Evolutionary conservation across 2,329 filamentous ascomycete species (phyloP), one percentile per base, ranked within the genome.

Genomic region (Trichoderma aggressivum): DNA sequence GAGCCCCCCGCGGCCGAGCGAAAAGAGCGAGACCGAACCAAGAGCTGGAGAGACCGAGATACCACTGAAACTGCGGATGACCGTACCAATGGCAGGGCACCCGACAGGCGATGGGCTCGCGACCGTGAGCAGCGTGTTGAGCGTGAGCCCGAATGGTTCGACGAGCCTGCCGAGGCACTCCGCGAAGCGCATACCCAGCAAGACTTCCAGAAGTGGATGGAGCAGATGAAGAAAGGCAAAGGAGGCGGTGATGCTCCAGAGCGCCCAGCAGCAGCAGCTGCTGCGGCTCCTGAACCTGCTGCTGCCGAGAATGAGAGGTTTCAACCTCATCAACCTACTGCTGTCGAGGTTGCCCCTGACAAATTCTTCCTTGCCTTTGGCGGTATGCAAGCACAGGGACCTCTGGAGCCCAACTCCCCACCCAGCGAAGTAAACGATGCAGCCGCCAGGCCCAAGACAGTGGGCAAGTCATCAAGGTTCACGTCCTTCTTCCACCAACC

Each of bases 121-220:
- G 87, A 89, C 71, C 86, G 84, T 59, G 84, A 89, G 30, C 86
- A 86, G 39, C 87, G 88, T 71, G 82, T 87, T 74, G 94, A 97
- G 78, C 90, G 92, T 74, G 93, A 97, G 64, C 94, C 95, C 6
- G 94, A 97, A 81, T 97, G 94, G 95, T 86, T 97, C 80, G 94
- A 97, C 78, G 87, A 91, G 71, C 89, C 90, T 18, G 86, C 86
- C 26, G 90, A 91, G 71, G 91, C 93, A 65, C 89, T 91, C 76
- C 84, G 87, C 43, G 89, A 91, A 76, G 88, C 86, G 6, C 92
- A 93, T 76, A 97, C 94, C 1, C 91, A 93, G 77, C 94, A 97
- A 78, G 94, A 98, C 75, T 97, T 98, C 80, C 91, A 97, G 82
- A 93, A 93, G 75, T 98, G 95, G 90, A 97, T 97, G 86, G 93